phyloP scores from a whole-genome alignment of 805 yeast species.

The Nakazawaea peltata region DNA sequence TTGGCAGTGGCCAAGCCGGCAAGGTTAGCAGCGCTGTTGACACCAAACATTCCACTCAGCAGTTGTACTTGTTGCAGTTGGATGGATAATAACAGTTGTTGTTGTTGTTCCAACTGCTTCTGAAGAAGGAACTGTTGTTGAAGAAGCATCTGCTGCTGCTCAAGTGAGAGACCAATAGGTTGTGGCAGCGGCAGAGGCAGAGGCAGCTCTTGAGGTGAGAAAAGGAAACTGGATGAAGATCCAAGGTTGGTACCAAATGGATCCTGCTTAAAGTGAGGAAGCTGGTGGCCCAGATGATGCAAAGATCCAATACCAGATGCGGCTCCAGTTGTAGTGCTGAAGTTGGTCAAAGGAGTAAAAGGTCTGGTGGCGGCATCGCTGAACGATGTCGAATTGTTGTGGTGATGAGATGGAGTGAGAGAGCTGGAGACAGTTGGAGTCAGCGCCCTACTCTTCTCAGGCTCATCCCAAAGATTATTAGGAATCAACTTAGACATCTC shows the following conservation, averaged over 20 bases:
- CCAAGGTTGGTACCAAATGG: not conserved
- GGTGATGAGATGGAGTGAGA: not conserved
- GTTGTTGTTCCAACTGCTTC: conserved; percentile 11
- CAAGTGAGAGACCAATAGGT: conserved; percentile 7
- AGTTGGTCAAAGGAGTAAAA: conserved; percentile 5
- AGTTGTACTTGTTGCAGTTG: conserved; percentile 1
- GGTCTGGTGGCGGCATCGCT: conserved; percentile 1
- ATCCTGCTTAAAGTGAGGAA: not conserved
- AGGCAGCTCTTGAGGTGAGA: too few relatives aligned
- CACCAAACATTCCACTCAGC: too few relatives aligned
- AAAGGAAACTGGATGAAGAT: not conserved
- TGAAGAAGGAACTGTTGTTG: conserved; percentile 10
- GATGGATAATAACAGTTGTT: conserved; percentile 5
- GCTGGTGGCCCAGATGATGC: too few relatives aligned
- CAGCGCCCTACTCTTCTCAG: too few relatives aligned
- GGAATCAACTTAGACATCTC: conserved; percentile 10
- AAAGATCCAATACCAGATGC: too few relatives aligned
- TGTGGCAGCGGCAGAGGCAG: not conserved
- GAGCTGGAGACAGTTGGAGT: not conserved
- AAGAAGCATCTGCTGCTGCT: conserved; percentile 10
- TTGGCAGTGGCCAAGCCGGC: too few relatives aligned
- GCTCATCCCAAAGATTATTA: conserved; percentile 7
- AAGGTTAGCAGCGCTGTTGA: not conserved
- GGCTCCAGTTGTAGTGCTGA: conserved; percentile 1
- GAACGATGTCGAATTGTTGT: not conserved